phyloP scores from a whole-genome alignment of 768 basidiomycete genomes.

The Amanita polypyramis region DNA sequence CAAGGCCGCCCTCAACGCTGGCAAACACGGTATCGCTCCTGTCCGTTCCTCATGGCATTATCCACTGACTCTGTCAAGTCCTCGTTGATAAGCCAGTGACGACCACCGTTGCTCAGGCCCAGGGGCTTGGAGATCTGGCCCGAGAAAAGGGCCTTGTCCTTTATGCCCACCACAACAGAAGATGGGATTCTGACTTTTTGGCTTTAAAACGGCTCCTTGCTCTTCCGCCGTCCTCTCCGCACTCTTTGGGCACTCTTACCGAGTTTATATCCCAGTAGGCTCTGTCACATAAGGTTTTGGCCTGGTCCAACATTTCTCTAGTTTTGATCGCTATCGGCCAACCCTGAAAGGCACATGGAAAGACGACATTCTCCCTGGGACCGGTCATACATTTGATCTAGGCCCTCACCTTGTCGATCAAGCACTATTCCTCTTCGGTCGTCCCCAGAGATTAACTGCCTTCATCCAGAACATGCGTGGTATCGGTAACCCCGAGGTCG shows the following conservation, averaged over 20 bases:
- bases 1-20: constrained; percentile 54
- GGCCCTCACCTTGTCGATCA: constrained; percentile 79
- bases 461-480: constrained; percentile 61
- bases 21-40: constrained; percentile 52
- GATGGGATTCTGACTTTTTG: constrained; percentile 74
- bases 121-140: constrained; percentile 50
- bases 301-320: constrained; percentile 15
- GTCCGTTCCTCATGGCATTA: neutral
- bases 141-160: constrained; percentile 48
- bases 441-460: constrained; percentile 57
- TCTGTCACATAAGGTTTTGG: neutral
- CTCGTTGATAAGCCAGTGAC: constrained; percentile 77
- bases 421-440: constrained; percentile 63
- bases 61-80: constrained; percentile 25
- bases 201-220: constrained; percentile 49
- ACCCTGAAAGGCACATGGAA: constrained; percentile 71
- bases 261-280: constrained; percentile 69
- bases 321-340: constrained; percentile 68
- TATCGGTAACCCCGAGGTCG: constrained; percentile 52
- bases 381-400: constrained; percentile 67
- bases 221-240: constrained; percentile 37
- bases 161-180: constrained; percentile 65
- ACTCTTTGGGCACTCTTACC: constrained; percentile 48
- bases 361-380: constrained; percentile 49
- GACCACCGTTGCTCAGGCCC: constrained; percentile 45